A percentile compares a stretch with the other conserved stretches of the same genome.
These are phyloP conservation scores for Amaranthus tricolor DNA, from an alignment of 179 eudicot genomes.

Conservation along the genomic window DNA sequence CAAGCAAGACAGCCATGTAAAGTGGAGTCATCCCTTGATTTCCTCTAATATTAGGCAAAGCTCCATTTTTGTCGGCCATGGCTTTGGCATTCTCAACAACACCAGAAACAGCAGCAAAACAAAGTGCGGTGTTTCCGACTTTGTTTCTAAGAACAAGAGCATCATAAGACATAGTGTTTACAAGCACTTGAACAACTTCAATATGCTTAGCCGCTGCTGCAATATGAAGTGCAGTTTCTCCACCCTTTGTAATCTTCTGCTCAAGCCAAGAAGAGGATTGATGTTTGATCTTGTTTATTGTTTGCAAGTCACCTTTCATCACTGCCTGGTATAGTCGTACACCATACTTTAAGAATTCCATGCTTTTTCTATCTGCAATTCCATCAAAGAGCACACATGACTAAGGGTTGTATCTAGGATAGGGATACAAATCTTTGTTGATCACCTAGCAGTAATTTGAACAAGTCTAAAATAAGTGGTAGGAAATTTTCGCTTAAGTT, in stretches of 20 bases:
- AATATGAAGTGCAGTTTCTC: slow-evolving; percentile 28
- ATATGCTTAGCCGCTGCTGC: slow-evolving; percentile 26
- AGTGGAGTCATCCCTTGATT: slow-evolving; percentile 36
- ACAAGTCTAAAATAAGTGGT: too few species aligned
- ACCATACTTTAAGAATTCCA: slow-evolving; percentile 10
- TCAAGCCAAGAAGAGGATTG: background rate
- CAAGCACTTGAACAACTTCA: slow-evolving; percentile 19
- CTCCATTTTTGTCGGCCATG: slow-evolving; percentile 28
- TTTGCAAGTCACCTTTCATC: slow-evolving; percentile 16
- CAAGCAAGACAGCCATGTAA: slow-evolving; percentile 35
- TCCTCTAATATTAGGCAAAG: slow-evolving; percentile 27
- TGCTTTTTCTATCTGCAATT: too few species aligned
- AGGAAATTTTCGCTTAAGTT: too few species aligned
- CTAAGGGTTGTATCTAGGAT: too few species aligned
- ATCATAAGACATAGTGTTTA: slow-evolving; percentile 1
- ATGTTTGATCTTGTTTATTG: background rate
- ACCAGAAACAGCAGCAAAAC: slow-evolving; percentile 42
- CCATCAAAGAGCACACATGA: too few species aligned
- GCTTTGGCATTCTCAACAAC: slow-evolving; percentile 29
- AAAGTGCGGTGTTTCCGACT: slow-evolving; percentile 36
- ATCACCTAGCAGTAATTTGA: too few species aligned
- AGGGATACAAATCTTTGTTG: too few species aligned
- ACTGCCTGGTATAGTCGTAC: slow-evolving; percentile 20
- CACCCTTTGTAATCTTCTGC: slow-evolving; percentile 23
- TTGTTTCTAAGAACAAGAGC: slow-evolving; percentile 19